Percentiles rank a stretch among this genome's conserved stretches.
These are phyloP conservation scores for Craterostigma plantagineum DNA, from an alignment of 257 asterid species.

Conservation along the genomic window DNA sequence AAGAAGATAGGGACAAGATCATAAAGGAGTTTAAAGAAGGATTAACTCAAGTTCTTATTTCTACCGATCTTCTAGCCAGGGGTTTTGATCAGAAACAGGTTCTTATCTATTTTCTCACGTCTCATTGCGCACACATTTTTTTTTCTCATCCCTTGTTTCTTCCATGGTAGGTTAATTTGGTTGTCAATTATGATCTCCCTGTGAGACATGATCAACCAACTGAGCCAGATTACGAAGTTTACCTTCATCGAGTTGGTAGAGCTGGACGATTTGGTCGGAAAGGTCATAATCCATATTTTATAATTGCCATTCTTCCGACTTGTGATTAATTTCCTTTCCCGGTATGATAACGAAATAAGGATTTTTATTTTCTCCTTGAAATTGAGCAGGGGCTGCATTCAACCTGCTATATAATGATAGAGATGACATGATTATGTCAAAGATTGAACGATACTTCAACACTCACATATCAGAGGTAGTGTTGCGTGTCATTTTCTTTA, in stretches of 20 bases:
- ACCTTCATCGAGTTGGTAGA: slow-evolving; percentile 91
- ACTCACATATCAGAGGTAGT: slow-evolving; percentile 1
- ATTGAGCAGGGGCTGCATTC: slow-evolving; percentile 21
- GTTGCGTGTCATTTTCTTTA: background rate
- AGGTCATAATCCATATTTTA: slow-evolving; percentile 19
- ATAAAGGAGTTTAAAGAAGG: slow-evolving; percentile 82
- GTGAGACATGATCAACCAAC: slow-evolving; percentile 20
- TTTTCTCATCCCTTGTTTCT: background rate
- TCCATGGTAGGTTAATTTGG: slow-evolving; percentile 65
- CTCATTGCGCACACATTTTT: background rate
- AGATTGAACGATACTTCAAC: slow-evolving; percentile 6
- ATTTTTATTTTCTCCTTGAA: no score
- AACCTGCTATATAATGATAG: slow-evolving; percentile 14
- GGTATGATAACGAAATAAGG: no score
- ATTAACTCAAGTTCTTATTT: slow-evolving; percentile 73
- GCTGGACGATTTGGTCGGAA: slow-evolving; percentile 99
- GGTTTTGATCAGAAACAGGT: slow-evolving; percentile 95
- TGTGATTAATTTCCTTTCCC: background rate
- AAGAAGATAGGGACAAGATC: slow-evolving; percentile 58
- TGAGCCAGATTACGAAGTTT: slow-evolving; percentile 78
- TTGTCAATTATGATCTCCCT: slow-evolving; percentile 78
- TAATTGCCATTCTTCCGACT: background rate
- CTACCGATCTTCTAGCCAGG: slow-evolving; percentile 88
- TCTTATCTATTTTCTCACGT: background rate
- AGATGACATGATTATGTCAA: slow-evolving; percentile 17